A percentile compares a stretch with the other conserved stretches of the same genome.
These are phyloP conservation scores for Urtica urens DNA, from an alignment of 306 rosid genomes.

Conservation along the genomic window DNA sequence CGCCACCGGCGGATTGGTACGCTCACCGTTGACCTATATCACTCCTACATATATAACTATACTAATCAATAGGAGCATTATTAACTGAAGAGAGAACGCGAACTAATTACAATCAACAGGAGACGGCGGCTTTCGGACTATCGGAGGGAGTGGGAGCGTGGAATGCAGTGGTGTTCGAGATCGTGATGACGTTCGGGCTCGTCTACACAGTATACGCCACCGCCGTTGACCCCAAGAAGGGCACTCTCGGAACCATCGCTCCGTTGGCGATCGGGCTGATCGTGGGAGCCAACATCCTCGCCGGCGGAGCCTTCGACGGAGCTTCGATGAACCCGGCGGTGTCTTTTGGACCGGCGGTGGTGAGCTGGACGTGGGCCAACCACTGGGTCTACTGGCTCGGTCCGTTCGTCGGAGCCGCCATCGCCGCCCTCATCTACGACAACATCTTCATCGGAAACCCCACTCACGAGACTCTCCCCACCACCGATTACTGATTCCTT, in stretches of 20 bases:
- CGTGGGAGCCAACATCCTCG: slow-evolving; percentile 73
- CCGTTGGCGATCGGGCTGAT: slow-evolving; percentile 79
- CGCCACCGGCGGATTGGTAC: slow-evolving; percentile 66
- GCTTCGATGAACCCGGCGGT: slow-evolving; percentile 89
- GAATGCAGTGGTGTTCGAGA: slow-evolving; percentile 65
- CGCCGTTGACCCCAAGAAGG: slow-evolving; percentile 63
- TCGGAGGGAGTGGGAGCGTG: slow-evolving; percentile 48
- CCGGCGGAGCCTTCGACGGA: slow-evolving; percentile 77
- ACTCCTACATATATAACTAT: neutral
- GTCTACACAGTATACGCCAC: slow-evolving; percentile 76
- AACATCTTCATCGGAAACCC: slow-evolving; percentile 37
- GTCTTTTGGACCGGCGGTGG: slow-evolving; percentile 79
- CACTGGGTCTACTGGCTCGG: slow-evolving; percentile 86
- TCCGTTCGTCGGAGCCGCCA: slow-evolving; percentile 46
- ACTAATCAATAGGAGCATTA: no score
- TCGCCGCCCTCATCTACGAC: slow-evolving; percentile 54
- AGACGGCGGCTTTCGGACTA: slow-evolving; percentile 47
- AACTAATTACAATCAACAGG: slow-evolving; percentile 24
- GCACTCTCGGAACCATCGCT: slow-evolving; percentile 54
- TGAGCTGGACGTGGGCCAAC: slow-evolving; percentile 56
- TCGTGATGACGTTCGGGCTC: slow-evolving; percentile 72
- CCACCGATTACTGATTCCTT: slow-evolving; percentile 40
- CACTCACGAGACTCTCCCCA: slow-evolving; percentile 48
- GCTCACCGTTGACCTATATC: no score
- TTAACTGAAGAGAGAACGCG: neutral